Percentiles rank a stretch among this genome's conserved stretches.
phyloP scores from a whole-genome alignment of 1,284 basidiomycete species.

The Ustilago esculenta region DNA sequence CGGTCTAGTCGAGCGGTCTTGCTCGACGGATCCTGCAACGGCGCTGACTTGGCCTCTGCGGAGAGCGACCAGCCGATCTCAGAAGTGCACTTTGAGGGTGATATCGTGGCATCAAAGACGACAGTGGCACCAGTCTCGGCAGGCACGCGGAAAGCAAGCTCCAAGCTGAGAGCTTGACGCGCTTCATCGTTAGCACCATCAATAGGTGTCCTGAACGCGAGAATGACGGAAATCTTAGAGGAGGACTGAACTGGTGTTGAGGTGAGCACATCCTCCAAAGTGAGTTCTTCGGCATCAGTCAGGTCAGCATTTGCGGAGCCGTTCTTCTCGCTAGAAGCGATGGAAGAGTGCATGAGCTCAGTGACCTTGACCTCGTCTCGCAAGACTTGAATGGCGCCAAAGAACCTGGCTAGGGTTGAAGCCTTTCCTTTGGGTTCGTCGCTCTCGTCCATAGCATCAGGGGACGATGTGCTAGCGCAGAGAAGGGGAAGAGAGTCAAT shows the following conservation, averaged over 20 bases:
- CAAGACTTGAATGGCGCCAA: constrained; percentile 39
- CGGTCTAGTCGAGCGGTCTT: constrained; percentile 19
- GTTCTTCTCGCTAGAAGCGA: constrained; percentile 15
- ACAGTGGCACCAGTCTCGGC: constrained; percentile 9
- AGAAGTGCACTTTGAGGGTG: constrained; percentile 10
- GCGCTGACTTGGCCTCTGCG: constrained; percentile 7
- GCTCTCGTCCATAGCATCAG: constrained; percentile 27
- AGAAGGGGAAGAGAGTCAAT: constrained; percentile 38
- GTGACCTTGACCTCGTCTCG: constrained; percentile 43
- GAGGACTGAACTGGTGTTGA: neutral
- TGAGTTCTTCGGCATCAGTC: constrained; percentile 3
- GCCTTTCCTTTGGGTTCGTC: neutral
- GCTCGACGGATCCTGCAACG: neutral
- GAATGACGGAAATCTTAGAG: constrained; percentile 27
- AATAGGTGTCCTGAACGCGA: constrained; percentile 32
- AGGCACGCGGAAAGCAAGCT: constrained; percentile 23
- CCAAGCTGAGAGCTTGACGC: constrained; percentile 21
- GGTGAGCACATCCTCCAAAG: constrained; percentile 30
- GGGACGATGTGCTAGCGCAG: neutral
- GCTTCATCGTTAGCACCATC: constrained; percentile 13
- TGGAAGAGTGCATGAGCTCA: constrained; percentile 40
- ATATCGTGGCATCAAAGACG: constrained; percentile 25
- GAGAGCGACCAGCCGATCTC: constrained; percentile 25
- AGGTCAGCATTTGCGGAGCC: neutral
- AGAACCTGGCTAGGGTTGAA: constrained; percentile 29